Percentiles rank a stretch among this genome's conserved stretches.
Evolutionary conservation across 106 monocot species (phyloP).

Genomic region (Apostasia shenzhenica): DNA sequence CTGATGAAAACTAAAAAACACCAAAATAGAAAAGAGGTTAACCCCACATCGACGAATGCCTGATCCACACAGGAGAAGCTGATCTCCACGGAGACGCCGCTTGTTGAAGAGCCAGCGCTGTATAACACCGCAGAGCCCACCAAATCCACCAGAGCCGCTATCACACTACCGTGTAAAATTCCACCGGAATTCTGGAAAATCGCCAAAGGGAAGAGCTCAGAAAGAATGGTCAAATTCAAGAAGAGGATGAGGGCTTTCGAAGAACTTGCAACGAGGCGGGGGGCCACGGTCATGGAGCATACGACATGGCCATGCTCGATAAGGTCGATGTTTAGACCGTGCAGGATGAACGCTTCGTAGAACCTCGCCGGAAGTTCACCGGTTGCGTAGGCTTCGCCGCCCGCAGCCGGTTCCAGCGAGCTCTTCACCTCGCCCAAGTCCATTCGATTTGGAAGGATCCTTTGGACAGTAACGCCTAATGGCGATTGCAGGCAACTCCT

Average conservation of each 20-base stretch:
- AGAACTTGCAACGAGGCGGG: conserved; percentile 42
- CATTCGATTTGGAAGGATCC: conserved; percentile 16
- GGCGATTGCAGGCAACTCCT: too few relatives aligned
- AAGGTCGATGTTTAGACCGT: conserved; percentile 52
- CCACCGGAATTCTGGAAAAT: conserved; percentile 41
- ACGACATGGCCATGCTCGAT: conserved; percentile 63
- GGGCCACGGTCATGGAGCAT: conserved; percentile 70
- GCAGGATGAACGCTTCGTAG: conserved; percentile 52
- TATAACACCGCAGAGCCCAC: conserved; percentile 52
- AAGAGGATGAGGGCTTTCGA: neutral
- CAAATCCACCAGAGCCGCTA: conserved; percentile 60
- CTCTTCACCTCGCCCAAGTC: conserved; percentile 45
- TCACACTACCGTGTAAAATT: conserved; percentile 61
- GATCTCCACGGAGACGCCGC: conserved; percentile 68
- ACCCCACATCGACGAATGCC: conserved; percentile 41
- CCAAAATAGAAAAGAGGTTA: neutral
- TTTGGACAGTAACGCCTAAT: too few relatives aligned
- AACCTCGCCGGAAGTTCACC: conserved; percentile 28
- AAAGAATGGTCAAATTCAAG: neutral
- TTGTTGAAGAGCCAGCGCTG: conserved; percentile 20
- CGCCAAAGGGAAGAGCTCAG: neutral
- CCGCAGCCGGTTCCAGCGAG: conserved; percentile 18
- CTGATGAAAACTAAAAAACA: too few relatives aligned
- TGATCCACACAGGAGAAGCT: conserved; percentile 38
- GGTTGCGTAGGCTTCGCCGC: conserved; percentile 3